Conservation (phyloP, 2,329 filamentous ascomycete genomes). For the Ramularia endophylla region DNA sequence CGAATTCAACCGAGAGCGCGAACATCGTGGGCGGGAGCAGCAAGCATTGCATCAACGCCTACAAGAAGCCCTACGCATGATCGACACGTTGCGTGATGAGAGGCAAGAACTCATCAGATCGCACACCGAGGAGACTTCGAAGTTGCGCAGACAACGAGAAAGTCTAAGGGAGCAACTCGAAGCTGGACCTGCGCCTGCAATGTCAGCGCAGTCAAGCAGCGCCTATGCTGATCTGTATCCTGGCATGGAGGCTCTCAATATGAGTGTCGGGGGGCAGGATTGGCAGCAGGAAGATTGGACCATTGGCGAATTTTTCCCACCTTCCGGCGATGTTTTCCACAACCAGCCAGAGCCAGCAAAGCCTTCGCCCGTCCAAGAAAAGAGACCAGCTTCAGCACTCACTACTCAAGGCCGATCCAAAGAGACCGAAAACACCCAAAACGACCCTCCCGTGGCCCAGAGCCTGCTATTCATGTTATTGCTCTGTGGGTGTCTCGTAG, state of each 20-base stretch:
- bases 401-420: constrained; percentile 25
- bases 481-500: constrained; percentile 91
- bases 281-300: constrained; percentile 54
- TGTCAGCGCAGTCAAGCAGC: constrained; percentile 49
- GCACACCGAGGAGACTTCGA: constrained; percentile 84
- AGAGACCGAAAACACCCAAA: constrained; percentile 33
- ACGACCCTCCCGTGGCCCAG: constrained; percentile 62
- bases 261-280: constrained; percentile 56
- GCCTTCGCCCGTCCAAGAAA: constrained; percentile 19
- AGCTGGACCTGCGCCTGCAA: constrained; percentile 40
- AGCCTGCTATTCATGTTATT: constrained; percentile 90
- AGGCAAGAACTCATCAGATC: constrained; percentile 86
- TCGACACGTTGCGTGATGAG: constrained; percentile 72
- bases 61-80: constrained; percentile 66
- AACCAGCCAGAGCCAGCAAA: constrained; percentile 35
- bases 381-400: constrained; percentile 19
- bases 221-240: constrained; percentile 66
- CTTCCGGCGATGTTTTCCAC: constrained; percentile 50
- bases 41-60: constrained; percentile 59
- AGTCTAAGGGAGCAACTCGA: constrained; percentile 67
- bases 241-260: constrained; percentile 77
- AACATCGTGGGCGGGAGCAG: constrained; percentile 26
- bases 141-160: constrained; percentile 86
- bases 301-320: background rate
- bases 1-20: constrained; percentile 54